Evolutionary conservation across 2,329 filamentous ascomycete genomes (phyloP).

Genomic region (Scedosporium apiospermum): DNA sequence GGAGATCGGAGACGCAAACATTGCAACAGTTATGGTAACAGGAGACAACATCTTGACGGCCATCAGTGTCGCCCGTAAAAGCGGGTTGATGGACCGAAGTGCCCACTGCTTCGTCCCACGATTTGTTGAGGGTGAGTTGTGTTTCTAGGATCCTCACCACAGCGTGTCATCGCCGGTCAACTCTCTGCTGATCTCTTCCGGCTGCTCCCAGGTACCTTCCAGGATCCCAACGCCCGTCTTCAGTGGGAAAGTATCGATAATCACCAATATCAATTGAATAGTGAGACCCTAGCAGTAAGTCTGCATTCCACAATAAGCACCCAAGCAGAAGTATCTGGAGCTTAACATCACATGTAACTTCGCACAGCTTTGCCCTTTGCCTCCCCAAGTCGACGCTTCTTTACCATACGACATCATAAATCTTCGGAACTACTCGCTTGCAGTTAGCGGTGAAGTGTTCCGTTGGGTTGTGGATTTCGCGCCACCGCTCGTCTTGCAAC

Average conservation of each 20-base stretch:
- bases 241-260: slow-evolving; percentile 96
- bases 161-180: not conserved
- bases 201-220: slow-evolving; percentile 47
- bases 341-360: not conserved
- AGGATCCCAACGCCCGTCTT: slow-evolving; percentile 63
- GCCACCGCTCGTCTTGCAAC: slow-evolving; percentile 64
- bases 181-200: not conserved
- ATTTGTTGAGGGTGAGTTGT: slow-evolving; percentile 58
- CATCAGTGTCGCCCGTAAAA: slow-evolving; percentile 89
- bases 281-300: slow-evolving; percentile 60
- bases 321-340: not conserved
- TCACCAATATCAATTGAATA: slow-evolving; percentile 56
- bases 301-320: not conserved
- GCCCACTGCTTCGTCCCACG: slow-evolving; percentile 90
- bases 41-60: slow-evolving; percentile 97
- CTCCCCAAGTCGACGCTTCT: slow-evolving; percentile 66
- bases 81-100: slow-evolving; percentile 67
- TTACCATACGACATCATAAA: slow-evolving; percentile 78
- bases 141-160: not conserved
- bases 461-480: slow-evolving; percentile 94
- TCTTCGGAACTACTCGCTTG: slow-evolving; percentile 76
- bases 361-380: slow-evolving; percentile 57
- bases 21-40: slow-evolving; percentile 90
- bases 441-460: slow-evolving; percentile 88
- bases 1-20: slow-evolving; percentile 73